A percentile compares a stretch with the other conserved stretches of the same genome.
Conservation (phyloP, 768 basidiomycete species). For the Multifurca ochricompacta region DNA sequence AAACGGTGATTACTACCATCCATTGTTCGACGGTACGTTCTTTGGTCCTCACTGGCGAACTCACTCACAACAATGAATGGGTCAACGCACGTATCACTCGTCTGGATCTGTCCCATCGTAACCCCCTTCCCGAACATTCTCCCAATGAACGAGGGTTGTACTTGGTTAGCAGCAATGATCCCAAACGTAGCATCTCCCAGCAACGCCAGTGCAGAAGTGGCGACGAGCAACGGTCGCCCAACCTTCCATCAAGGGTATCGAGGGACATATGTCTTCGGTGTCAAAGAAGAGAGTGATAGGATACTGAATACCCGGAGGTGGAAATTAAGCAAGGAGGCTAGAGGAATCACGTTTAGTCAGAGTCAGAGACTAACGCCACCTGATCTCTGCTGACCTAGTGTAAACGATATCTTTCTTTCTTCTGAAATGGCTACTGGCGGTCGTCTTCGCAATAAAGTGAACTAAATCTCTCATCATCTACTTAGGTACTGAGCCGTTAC, state of each 20-base stretch:
- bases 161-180: constrained; percentile 42
- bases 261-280: constrained; percentile 34
- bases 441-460: constrained; percentile 60
- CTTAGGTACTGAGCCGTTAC: neutral
- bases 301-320: neutral
- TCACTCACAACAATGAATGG: constrained; percentile 38
- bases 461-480: constrained; percentile 5
- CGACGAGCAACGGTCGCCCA: constrained; percentile 41
- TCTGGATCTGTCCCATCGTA: constrained; percentile 38
- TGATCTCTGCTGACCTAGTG: too few relatives aligned
- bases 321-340: neutral
- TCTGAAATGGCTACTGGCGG: constrained; percentile 32
- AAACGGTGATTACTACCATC: constrained; percentile 38
- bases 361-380: too few relatives aligned
- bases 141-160: constrained; percentile 45
- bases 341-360: too few relatives aligned
- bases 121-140: constrained; percentile 41
- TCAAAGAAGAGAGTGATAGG: constrained; percentile 24
- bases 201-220: constrained; percentile 45
- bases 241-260: constrained; percentile 49
- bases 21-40: neutral
- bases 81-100: constrained; percentile 36
- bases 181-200: constrained; percentile 53
- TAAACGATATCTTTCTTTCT: too few relatives aligned
- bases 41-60: neutral